Percentiles rank a stretch among this genome's conserved stretches.
Evolutionary conservation across 441 rosid species (phyloP).

Genomic region (Brassica balearica): DNA sequence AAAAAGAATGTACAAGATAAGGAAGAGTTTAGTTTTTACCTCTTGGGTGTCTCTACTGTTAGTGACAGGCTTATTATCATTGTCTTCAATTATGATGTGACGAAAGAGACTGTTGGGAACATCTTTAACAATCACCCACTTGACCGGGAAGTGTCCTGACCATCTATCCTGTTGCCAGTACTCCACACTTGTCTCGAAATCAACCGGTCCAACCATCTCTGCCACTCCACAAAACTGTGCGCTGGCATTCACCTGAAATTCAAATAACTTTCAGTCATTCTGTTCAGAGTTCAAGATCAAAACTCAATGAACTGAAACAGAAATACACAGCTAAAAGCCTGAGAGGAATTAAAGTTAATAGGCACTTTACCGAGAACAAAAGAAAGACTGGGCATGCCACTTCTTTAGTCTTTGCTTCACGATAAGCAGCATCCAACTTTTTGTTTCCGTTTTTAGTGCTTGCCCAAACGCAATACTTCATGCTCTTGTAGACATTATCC

Average conservation of each 20-base stretch:
- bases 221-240: slow-evolving; percentile 67
- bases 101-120: slow-evolving; percentile 62
- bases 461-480: slow-evolving; percentile 64
- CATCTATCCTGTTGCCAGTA: slow-evolving; percentile 67
- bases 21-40: slow-evolving; percentile 41
- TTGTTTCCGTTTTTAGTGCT: slow-evolving; percentile 62
- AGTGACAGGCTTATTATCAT: slow-evolving; percentile 63
- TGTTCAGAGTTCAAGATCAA: not conserved
- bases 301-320: not conserved
- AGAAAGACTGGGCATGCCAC: slow-evolving; percentile 52
- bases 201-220: slow-evolving; percentile 65
- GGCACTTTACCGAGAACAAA: slow-evolving; percentile 56
- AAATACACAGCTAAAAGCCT: slow-evolving; percentile 15
- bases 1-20: slow-evolving; percentile 15
- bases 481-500: slow-evolving; percentile 63
- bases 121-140: slow-evolving; percentile 60
- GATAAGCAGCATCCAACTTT: slow-evolving; percentile 60
- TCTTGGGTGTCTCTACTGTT: slow-evolving; percentile 69
- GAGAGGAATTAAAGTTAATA: not conserved
- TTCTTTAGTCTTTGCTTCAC: slow-evolving; percentile 51
- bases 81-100: slow-evolving; percentile 56
- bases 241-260: slow-evolving; percentile 58
- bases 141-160: slow-evolving; percentile 63
- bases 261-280: not conserved
- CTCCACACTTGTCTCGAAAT: slow-evolving; percentile 57